These are phyloP conservation scores for Salvia sclarea DNA, from an alignment of 305 asterid species.

Conservation along the genomic window DNA sequence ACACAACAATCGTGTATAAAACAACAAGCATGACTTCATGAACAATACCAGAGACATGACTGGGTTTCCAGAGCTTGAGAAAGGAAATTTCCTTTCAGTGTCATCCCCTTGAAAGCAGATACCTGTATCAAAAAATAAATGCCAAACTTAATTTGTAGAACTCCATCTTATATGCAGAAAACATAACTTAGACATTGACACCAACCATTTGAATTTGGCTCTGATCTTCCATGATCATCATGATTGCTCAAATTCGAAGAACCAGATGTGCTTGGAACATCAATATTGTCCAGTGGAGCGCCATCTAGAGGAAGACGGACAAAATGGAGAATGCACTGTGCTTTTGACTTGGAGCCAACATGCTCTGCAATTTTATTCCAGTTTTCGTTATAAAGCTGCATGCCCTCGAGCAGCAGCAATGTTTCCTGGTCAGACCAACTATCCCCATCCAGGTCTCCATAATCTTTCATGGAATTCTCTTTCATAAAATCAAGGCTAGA, in stretches of 20 bases:
- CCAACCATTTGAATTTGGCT: conserved; percentile 64
- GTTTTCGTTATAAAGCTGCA: conserved; percentile 77
- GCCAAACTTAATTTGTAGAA: conserved; percentile 26
- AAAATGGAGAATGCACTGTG: conserved; percentile 93
- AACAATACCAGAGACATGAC: conserved; percentile 79
- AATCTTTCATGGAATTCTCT: conserved; percentile 64
- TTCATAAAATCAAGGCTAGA: conserved; percentile 88
- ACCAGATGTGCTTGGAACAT: conserved; percentile 66
- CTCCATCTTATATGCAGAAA: conserved; percentile 8
- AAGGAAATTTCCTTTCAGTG: conserved; percentile 62
- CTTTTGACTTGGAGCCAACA: conserved; percentile 93
- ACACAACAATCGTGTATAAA: not conserved
- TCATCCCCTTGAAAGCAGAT: conserved; percentile 48
- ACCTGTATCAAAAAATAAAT: conserved; percentile 51
- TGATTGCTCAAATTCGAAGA: conserved; percentile 42
- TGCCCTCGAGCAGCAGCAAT: conserved; percentile 82
- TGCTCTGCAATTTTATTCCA: conserved; percentile 95
- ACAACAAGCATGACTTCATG: conserved; percentile 17
- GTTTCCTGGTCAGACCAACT: conserved; percentile 96
- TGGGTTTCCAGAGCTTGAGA: conserved; percentile 78
- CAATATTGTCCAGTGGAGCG: conserved; percentile 60
- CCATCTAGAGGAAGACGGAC: conserved; percentile 84
- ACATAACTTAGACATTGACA: conserved; percentile 25
- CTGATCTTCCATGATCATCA: conserved; percentile 47
- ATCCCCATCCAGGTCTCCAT: conserved; percentile 78